Conservation (phyloP, 345 rosid species). For the Eucalyptus erythrocorys region DNA sequence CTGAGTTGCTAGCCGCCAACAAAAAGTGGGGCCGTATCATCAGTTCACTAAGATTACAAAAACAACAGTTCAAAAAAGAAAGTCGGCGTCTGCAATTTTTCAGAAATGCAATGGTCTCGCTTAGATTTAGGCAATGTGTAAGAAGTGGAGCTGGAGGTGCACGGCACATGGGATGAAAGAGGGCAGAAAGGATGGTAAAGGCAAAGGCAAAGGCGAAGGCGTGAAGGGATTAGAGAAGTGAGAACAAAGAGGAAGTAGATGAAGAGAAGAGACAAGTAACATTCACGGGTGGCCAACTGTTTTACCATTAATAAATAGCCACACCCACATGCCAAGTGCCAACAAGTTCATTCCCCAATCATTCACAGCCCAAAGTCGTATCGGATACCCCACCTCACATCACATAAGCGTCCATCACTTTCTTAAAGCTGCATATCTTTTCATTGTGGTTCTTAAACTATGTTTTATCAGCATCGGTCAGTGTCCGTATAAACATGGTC, state of each 20-base stretch:
- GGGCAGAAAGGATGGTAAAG: neutral
- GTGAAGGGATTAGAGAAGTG: neutral
- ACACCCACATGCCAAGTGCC: neutral
- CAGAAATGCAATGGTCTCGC: neutral
- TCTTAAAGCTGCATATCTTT: neutral
- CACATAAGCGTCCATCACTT: neutral
- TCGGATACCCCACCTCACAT: neutral
- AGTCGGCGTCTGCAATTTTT: neutral
- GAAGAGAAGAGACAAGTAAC: neutral
- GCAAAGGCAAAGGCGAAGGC: neutral
- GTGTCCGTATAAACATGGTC: neutral
- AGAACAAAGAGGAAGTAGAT: neutral
- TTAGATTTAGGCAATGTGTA: neutral
- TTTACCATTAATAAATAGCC: neutral
- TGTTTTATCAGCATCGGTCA: neutral
- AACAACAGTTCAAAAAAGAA: neutral
- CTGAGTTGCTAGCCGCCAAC: neutral
- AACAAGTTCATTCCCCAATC: neutral
- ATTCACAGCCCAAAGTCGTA: neutral
- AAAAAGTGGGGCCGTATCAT: neutral
- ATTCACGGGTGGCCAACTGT: slow-evolving; percentile 19
- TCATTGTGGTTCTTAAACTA: neutral
- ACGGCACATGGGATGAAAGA: neutral
- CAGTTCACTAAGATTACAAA: neutral
- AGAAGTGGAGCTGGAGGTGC: neutral